Percentiles rank a stretch among this genome's conserved stretches.
phyloP scores from a whole-genome alignment of 345 rosid species.

The Hibiscus syriacus region DNA sequence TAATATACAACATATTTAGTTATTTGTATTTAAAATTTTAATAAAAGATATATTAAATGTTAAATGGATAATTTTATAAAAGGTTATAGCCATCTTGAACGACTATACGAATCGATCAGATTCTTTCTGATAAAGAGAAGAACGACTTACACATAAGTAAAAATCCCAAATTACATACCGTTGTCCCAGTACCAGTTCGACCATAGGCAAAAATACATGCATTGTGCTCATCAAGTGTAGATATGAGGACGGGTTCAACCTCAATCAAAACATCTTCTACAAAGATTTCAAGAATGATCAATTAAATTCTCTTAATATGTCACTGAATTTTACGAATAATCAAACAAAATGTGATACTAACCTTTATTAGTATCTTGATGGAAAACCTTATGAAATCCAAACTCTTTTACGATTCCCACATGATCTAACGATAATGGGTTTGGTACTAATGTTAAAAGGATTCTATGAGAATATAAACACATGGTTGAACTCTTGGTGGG shows the following conservation, averaged over 20 bases:
- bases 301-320: constrained; percentile 13
- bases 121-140: too few relatives aligned
- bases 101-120: constrained; percentile 6
- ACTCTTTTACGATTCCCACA: constrained; percentile 58
- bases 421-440: constrained; percentile 42
- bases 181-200: constrained; percentile 91
- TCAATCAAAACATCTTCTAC: constrained; percentile 76
- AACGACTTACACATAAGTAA: neutral
- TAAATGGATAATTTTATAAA: too few relatives aligned
- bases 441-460: too few relatives aligned
- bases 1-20: too few relatives aligned
- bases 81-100: constrained; percentile 85
- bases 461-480: too few relatives aligned
- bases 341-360: constrained; percentile 22
- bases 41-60: too few relatives aligned
- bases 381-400: constrained; percentile 70
- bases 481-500: too few relatives aligned
- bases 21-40: too few relatives aligned
- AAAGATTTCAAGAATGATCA: constrained; percentile 36
- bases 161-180: constrained; percentile 41
- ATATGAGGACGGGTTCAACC: constrained; percentile 71
- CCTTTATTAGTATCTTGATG: constrained; percentile 64
- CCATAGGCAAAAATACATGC: constrained; percentile 86
- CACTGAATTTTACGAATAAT: neutral
- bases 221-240: constrained; percentile 83